phyloP scores from a whole-genome alignment of 2,329 filamentous ascomycete genomes.

The Cercospora sp. region DNA sequence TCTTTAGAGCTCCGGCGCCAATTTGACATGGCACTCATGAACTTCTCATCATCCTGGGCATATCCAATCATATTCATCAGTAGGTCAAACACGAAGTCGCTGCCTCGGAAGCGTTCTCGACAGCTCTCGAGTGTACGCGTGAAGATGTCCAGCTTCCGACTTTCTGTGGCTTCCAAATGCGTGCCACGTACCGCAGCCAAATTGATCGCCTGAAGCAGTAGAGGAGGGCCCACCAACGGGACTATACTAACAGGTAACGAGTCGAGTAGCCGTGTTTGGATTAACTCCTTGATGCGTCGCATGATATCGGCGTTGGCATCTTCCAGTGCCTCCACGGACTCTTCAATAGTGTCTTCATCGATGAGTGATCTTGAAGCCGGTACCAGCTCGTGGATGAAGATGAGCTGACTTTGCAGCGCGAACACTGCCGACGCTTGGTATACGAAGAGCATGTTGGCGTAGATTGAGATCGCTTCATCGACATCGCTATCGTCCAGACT shows the following conservation, averaged over 20 bases:
- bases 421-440: conserved; percentile 25
- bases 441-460: conserved; percentile 27
- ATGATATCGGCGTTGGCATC: conserved; percentile 24
- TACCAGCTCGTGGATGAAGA: conserved; percentile 23
- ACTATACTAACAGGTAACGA: conserved; percentile 23
- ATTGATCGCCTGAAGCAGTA: conserved; percentile 26
- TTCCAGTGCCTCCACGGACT: conserved; percentile 21
- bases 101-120: conserved; percentile 23
- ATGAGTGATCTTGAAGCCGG: conserved; percentile 18
- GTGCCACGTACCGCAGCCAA: conserved; percentile 24
- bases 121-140: conserved; percentile 22
- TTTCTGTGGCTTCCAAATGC: conserved; percentile 21
- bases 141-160: conserved; percentile 24
- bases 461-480: conserved; percentile 23
- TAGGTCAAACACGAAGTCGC: conserved; percentile 23
- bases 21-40: conserved; percentile 25
- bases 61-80: conserved; percentile 25
- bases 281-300: conserved; percentile 22
- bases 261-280: conserved; percentile 25
- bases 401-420: conserved; percentile 24
- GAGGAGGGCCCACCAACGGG: conserved; percentile 19
- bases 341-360: conserved; percentile 20
- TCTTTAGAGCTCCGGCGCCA: conserved; percentile 19
- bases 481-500: conserved; percentile 23
- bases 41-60: conserved; percentile 25